Evolutionary conservation across 2,329 filamentous ascomycete genomes (phyloP), one percentile per base, ranked within the genome.

Genomic region (Basipetospora sp.): DNA sequence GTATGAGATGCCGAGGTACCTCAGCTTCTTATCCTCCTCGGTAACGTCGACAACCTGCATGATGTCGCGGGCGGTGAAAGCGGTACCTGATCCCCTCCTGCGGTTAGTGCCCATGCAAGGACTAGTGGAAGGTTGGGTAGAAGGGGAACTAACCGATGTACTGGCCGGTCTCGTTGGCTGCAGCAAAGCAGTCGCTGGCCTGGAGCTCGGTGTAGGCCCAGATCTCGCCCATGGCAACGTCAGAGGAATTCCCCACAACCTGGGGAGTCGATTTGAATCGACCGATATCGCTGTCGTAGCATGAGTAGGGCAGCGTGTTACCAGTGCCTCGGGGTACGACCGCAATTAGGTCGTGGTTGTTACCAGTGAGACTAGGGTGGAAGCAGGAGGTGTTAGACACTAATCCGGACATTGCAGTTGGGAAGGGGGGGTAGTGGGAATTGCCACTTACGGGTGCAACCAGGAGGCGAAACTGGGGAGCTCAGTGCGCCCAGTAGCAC

Each of bases 1-100:
- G 39, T 64, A 64, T 2, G 58, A 63, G 39, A 56, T 46, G 6
- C 59, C 58, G n/a, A n/a, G n/a, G n/a, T 56, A 26, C 22, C 22
- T 11, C 5, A 61, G 41, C 45, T 59, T 35, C n/a, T 55, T 53
- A 40, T 60, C 58, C 19, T 58, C 53, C 1, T 47, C 52, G 5
- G 62, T 47, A 9, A 51, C 52, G 39, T 63, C 58, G 1, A 57
- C 56, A n/a, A 60, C 53, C 5, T 47, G 36, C 36, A 62, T 53
- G 48, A 62, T 50, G 37, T 63, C 59, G 15, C 59, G 48, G 11
- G 54, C 59, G 1, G 53, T 50, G 32, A 56, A 57, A 3, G 53
- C 41, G 0, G 54, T 57, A 8, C 52, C 51, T n/a, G n/a, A n/a
- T n/a, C n/a, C n/a, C n/a, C n/a, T n/a, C n/a, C n/a, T n/a, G n/a